Conservation (phyloP, 1,284 basidiomycete species). For the Malassezia vespertilionis region DNA sequence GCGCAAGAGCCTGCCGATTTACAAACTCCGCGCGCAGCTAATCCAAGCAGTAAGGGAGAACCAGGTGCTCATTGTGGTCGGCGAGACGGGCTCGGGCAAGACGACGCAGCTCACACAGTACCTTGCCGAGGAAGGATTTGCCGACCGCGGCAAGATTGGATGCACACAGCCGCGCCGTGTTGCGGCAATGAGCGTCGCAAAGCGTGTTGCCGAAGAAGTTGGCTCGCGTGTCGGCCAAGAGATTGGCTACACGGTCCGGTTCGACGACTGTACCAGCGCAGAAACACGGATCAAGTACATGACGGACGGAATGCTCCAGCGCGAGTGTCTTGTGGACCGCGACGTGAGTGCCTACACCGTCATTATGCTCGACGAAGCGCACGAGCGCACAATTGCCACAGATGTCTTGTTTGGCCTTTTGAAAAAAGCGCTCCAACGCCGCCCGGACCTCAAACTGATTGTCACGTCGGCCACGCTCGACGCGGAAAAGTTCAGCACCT, state of each 20-base stretch:
- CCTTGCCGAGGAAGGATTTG: conserved; percentile 74
- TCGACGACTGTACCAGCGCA: conserved; percentile 94
- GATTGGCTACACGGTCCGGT: conserved; percentile 96
- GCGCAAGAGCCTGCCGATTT: conserved; percentile 79
- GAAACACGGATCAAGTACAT: conserved; percentile 99
- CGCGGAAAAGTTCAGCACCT: conserved; percentile 96
- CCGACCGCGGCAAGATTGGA: conserved; percentile 77
- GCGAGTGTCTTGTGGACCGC: conserved; percentile 91
- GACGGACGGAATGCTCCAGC: conserved; percentile 98
- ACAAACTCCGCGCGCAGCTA: conserved; percentile 82
- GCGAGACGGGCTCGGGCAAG: conserved; percentile 85
- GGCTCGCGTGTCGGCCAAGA: conserved; percentile 92
- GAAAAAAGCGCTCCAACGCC: conserved; percentile 87
- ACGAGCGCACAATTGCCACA: conserved; percentile 93
- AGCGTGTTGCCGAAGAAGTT: conserved; percentile 94
- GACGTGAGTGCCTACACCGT: conserved; percentile 84
- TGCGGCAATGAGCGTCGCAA: conserved; percentile 97
- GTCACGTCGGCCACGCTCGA: conserved; percentile 98
- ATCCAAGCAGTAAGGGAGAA: conserved; percentile 88
- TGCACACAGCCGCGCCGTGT: conserved; percentile 98
- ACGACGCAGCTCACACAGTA: conserved; percentile 85
- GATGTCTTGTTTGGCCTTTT: conserved; percentile 93
- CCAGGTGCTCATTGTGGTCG: conserved; percentile 85
- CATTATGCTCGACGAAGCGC: conserved; percentile 96
- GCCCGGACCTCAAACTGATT: conserved; percentile 90